Evolutionary conservation across 192 early-diverging fungal species (phyloP).

Genomic region (Backusella psychrophila): DNA sequence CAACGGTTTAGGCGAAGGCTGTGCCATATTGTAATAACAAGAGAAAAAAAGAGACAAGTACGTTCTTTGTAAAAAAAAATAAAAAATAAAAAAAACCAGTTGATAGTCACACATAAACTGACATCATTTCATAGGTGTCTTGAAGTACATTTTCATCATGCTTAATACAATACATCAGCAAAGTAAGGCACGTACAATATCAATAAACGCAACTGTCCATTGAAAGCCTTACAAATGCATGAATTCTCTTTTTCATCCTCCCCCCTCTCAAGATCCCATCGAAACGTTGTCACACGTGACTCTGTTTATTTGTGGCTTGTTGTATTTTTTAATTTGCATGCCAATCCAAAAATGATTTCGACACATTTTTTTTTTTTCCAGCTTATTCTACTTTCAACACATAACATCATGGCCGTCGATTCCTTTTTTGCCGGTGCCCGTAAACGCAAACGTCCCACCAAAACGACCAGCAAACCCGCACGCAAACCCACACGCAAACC

Average conservation of each 20-base stretch:
- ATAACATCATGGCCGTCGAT: conserved; percentile 13
- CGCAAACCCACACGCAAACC: not conserved
- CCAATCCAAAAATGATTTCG: not conserved
- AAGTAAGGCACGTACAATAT: not conserved
- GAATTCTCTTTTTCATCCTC: not conserved
- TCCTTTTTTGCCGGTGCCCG: conserved; percentile 25
- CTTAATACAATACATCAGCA: too few relatives aligned
- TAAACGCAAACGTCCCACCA: conserved; percentile 14
- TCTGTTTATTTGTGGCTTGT: not conserved
- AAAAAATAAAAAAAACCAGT: not conserved
- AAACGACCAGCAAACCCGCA: not conserved
- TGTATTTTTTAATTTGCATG: not conserved
- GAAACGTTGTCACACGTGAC: not conserved
- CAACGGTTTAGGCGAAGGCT: conserved; percentile 17
- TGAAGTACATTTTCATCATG: too few relatives aligned
- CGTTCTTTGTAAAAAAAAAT: too few relatives aligned
- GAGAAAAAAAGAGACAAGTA: not conserved
- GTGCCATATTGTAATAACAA: not conserved
- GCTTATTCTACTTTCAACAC: not conserved
- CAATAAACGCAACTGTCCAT: too few relatives aligned
- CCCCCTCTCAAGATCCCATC: not conserved
- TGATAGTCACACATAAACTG: not conserved
- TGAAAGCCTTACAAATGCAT: not conserved
- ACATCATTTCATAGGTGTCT: too few relatives aligned
- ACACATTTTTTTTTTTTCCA: not conserved